Evolutionary conservation across 768 basidiomycete species (phyloP).

Genomic region (Grammothele lineata): DNA sequence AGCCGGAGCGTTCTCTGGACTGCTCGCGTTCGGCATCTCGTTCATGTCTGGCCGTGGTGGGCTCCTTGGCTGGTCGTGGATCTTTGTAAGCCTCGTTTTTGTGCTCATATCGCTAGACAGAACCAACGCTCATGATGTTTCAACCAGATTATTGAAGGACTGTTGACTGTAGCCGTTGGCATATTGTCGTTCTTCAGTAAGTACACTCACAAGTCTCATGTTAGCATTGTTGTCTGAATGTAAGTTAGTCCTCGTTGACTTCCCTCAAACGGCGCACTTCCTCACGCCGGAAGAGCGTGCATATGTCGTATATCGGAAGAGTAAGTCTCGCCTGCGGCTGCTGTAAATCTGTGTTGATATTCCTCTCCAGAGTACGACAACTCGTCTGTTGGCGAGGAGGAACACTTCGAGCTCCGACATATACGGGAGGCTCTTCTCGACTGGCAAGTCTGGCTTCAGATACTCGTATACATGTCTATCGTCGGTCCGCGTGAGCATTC

Average conservation of each 20-base stretch:
- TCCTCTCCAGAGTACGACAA: conserved; percentile 43
- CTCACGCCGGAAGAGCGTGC: conserved; percentile 55
- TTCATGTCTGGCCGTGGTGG: conserved; percentile 30
- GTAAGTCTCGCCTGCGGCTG: conserved; percentile 30
- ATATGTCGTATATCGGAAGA: conserved; percentile 51
- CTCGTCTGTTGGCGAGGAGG: conserved; percentile 54
- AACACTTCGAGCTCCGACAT: conserved; percentile 50
- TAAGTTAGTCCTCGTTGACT: conserved; percentile 52
- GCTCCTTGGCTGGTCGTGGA: conserved; percentile 30
- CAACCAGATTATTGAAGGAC: conserved; percentile 43
- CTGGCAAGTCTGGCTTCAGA: conserved; percentile 64
- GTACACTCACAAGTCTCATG: no score
- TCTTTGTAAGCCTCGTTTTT: conserved; percentile 22
- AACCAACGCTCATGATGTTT: no score
- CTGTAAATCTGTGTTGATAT: no score
- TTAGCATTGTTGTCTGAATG: no score
- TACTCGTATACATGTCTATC: conserved; percentile 53
- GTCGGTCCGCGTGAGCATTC: conserved; percentile 50
- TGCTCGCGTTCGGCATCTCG: conserved; percentile 32
- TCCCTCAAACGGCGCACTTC: conserved; percentile 53
- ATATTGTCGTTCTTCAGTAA: conserved; percentile 49
- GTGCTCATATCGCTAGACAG: no score
- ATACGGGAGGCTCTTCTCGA: conserved; percentile 50
- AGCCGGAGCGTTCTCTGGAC: conserved; percentile 27
- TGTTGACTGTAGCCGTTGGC: conserved; percentile 53